Conservation (phyloP, 768 basidiomycete species). For the Nevesoporus exiguus region DNA sequence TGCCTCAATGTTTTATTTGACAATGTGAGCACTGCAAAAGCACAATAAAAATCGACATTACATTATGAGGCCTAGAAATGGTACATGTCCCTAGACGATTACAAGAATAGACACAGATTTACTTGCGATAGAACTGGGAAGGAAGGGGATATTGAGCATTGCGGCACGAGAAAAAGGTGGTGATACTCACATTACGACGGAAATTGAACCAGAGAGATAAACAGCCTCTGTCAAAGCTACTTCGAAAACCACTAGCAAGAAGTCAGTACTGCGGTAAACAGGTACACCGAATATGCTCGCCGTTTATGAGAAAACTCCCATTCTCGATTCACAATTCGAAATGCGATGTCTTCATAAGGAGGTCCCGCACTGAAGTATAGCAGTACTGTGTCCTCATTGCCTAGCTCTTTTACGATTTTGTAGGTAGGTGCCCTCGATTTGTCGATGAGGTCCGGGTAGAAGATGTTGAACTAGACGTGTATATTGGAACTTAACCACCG, state of each 20-base stretch:
- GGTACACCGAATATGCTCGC: constrained; percentile 36
- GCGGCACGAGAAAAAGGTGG: constrained; percentile 7
- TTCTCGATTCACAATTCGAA: constrained; percentile 94
- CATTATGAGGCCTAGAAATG: constrained; percentile 20
- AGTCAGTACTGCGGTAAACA: constrained; percentile 12
- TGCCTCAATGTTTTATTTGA: constrained; percentile 7
- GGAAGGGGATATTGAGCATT: constrained; percentile 15
- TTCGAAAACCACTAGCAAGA: constrained; percentile 78
- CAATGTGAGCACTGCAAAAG: constrained; percentile 16
- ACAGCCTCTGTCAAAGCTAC: constrained; percentile 96
- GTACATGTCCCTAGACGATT: constrained; percentile 21
- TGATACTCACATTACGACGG: constrained; percentile 75
- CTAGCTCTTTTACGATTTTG: constrained; percentile 89
- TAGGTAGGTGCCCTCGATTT: constrained; percentile 96
- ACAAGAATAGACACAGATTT: constrained; percentile 25
- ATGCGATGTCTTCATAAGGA: constrained; percentile 98
- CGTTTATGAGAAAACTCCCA: constrained; percentile 99
- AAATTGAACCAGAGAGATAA: constrained; percentile 96
- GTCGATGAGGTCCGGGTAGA: constrained; percentile 99
- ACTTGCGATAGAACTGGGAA: constrained; percentile 79
- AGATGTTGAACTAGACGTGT: constrained; percentile 77
- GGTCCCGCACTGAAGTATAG: constrained; percentile 95
- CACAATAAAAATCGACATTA: constrained; percentile 24
- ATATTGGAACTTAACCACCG: constrained; percentile 6
- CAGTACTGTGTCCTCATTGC: constrained; percentile 92